Percentiles rank a stretch among this genome's conserved stretches.
phyloP scores from a whole-genome alignment of 2,329 filamentous ascomycete species.

The Stachybotrys echinatus region DNA sequence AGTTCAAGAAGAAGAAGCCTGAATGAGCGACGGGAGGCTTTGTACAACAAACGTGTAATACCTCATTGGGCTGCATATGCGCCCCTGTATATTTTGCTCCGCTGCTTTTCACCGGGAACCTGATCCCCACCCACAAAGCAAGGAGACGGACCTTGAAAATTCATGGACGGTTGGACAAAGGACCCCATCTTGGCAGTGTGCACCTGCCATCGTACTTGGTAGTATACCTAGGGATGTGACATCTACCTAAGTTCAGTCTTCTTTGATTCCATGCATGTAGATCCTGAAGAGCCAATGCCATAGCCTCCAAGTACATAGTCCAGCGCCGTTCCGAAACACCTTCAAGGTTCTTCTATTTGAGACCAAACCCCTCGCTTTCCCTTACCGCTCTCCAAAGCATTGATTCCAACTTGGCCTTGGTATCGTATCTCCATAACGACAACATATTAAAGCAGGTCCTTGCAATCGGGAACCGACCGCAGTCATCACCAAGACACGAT shows the following conservation, averaged over 20 bases:
- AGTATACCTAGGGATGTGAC: no score
- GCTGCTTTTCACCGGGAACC: neutral
- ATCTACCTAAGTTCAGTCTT: no score
- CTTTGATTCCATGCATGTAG: neutral
- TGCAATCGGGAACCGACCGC: conserved; percentile 72
- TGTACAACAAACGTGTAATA: conserved; percentile 26
- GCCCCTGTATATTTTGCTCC: conserved; percentile 21
- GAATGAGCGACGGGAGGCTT: conserved; percentile 11
- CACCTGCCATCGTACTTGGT: no score
- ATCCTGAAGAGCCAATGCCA: neutral
- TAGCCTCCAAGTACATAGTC: neutral
- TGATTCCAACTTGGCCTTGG: conserved; percentile 59
- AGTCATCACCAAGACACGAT: conserved; percentile 69
- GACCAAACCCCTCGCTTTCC: conserved; percentile 87
- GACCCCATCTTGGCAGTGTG: no score
- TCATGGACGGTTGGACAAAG: no score
- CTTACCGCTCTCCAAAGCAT: conserved; percentile 82
- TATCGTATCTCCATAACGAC: conserved; percentile 67
- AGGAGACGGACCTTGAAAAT: no score
- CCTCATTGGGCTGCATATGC: conserved; percentile 11
- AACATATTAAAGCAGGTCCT: conserved; percentile 89
- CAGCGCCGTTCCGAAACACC: neutral
- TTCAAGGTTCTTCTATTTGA: conserved; percentile 52
- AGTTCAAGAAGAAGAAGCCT: conserved; percentile 26
- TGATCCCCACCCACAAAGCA: neutral